Evolutionary conservation across 768 basidiomycete species (phyloP).

Genomic region (Phlebiopsis gigantea): DNA sequence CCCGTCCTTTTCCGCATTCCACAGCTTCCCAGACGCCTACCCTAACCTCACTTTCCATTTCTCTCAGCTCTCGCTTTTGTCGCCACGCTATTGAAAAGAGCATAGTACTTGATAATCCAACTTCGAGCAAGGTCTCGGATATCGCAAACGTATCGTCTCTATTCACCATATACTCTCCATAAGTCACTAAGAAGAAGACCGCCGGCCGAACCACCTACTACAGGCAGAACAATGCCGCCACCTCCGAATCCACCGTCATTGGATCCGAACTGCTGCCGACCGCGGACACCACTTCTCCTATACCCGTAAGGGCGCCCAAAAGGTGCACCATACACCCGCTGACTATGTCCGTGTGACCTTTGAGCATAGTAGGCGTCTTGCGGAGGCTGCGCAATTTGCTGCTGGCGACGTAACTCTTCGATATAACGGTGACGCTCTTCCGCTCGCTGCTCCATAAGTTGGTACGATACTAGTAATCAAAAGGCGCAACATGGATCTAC

Average conservation of each 20-base stretch:
- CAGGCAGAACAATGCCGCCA: constrained; percentile 25
- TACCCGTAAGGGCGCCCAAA: constrained; percentile 13
- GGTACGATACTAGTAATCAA: not conserved
- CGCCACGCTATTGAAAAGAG: no score
- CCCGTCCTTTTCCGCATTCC: no score
- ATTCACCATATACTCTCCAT: no score
- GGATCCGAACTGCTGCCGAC: not conserved
- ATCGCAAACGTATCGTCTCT: no score
- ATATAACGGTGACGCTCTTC: constrained; percentile 14
- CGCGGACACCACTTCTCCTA: not conserved
- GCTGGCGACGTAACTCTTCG: constrained; percentile 14
- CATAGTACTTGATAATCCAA: no score
- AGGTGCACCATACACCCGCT: constrained; percentile 23
- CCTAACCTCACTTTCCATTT: no score
- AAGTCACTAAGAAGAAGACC: constrained; percentile 30
- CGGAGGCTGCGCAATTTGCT: constrained; percentile 10
- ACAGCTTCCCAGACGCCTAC: no score
- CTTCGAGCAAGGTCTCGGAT: no score
- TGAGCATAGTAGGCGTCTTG: not conserved
- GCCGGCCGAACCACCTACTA: constrained; percentile 32
- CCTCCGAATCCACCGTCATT: constrained; percentile 22
- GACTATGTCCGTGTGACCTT: not conserved
- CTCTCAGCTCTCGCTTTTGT: no score
- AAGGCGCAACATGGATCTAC: no score
- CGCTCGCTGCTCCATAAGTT: constrained; percentile 17